Conservation (phyloP, 1,139 yeast species). For the Geotrichum phurueaensis region DNA sequence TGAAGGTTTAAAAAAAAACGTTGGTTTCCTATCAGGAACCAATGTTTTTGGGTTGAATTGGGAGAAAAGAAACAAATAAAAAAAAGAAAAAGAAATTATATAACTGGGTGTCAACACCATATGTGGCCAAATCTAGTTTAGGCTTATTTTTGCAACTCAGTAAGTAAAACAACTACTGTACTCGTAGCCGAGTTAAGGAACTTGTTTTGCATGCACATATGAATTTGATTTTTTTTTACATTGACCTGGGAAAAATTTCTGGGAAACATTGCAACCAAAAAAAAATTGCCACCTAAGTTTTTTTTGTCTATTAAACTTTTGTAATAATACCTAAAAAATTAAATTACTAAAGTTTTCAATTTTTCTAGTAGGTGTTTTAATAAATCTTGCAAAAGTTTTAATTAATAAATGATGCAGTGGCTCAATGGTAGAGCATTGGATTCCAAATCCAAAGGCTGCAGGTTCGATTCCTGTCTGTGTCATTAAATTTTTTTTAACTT, state of each 20-base stretch:
- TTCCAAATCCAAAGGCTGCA: conserved; percentile 24
- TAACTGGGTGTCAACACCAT: background rate
- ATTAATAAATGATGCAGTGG: conserved; percentile 16
- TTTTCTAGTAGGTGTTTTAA: too few species aligned
- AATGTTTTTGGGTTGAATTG: background rate
- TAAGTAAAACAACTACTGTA: too few species aligned
- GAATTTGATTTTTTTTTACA: too few species aligned
- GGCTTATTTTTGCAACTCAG: background rate
- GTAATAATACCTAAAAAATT: too few species aligned
- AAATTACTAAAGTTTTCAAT: too few species aligned
- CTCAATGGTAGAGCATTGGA: conserved; percentile 21
- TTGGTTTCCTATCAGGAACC: background rate
- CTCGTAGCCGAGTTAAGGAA: background rate
- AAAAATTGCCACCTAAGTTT: too few species aligned
- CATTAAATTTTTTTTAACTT: conserved; percentile 7
- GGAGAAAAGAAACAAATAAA: background rate
- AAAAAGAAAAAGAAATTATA: background rate
- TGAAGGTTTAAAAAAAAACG: background rate
- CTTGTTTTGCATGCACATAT: background rate
- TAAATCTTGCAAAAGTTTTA: too few species aligned
- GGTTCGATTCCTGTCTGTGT: conserved; percentile 25
- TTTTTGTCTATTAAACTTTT: too few species aligned
- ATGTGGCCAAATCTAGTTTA: background rate
- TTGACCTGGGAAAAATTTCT: too few species aligned
- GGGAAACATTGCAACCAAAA: background rate